A percentile compares a stretch with the other conserved stretches of the same genome.
phyloP scores from a whole-genome alignment of 768 basidiomycete species.

The Tulasnella sp. region DNA sequence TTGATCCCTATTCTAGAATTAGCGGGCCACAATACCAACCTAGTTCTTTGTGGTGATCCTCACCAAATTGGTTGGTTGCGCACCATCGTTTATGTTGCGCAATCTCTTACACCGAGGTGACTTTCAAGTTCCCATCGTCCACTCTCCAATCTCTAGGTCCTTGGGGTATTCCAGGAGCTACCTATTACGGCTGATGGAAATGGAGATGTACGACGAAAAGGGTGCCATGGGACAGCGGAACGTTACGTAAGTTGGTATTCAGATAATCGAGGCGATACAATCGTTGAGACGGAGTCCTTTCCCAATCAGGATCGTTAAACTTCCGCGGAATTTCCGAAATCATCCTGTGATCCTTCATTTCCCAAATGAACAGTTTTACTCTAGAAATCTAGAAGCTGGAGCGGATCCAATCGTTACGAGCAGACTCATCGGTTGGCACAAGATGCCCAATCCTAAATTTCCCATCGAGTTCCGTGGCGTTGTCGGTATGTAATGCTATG shows the following conservation, averaged over 20 bases:
- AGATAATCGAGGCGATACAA: neutral
- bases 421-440: conserved; percentile 32
- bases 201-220: conserved; percentile 34
- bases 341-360: conserved; percentile 53
- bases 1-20: conserved; percentile 44
- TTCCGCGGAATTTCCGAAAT: conserved; percentile 56
- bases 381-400: conserved; percentile 35
- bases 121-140: conserved; percentile 36
- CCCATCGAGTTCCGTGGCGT: conserved; percentile 39
- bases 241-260: conserved; percentile 33
- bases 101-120: neutral
- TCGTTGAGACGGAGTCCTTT: neutral
- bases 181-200: conserved; percentile 38
- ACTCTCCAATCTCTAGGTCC: conserved; percentile 32
- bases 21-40: conserved; percentile 36
- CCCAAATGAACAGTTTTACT: conserved; percentile 48
- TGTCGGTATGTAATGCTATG: neutral
- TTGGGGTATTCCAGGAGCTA: conserved; percentile 38
- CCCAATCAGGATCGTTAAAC: conserved; percentile 48
- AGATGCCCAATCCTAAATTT: conserved; percentile 34
- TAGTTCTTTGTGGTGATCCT: conserved; percentile 40
- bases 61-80: conserved; percentile 37
- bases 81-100: conserved; percentile 30
- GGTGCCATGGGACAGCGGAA: conserved; percentile 29
- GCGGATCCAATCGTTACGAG: conserved; percentile 35